Evolutionary conservation across 2,329 filamentous ascomycete species (phyloP).

Genomic region (Sodiomyces alkalinus): DNA sequence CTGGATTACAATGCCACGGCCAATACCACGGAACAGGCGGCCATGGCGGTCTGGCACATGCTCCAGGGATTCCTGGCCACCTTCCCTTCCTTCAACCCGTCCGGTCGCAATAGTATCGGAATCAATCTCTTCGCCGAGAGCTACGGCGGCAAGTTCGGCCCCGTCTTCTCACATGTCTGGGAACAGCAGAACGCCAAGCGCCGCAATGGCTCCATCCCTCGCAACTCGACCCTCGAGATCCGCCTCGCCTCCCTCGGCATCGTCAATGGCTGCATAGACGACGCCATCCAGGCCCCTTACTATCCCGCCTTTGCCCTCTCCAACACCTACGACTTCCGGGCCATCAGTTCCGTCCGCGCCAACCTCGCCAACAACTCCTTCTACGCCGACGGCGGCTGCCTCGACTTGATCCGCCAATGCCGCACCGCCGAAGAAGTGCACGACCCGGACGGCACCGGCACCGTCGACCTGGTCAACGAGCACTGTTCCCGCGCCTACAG

Average conservation of each 20-base stretch:
- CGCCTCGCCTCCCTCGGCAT: slow-evolving; percentile 51
- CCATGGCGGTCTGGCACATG: slow-evolving; percentile 50
- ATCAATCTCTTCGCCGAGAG: slow-evolving; percentile 55
- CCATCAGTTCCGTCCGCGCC: slow-evolving; percentile 4
- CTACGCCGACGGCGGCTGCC: slow-evolving; percentile 5
- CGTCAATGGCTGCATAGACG: slow-evolving; percentile 56
- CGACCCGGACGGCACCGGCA: slow-evolving; percentile 6
- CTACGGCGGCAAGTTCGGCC: slow-evolving; percentile 57
- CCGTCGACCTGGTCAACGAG: slow-evolving; percentile 3
- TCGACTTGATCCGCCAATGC: slow-evolving; percentile 6
- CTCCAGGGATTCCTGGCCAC: slow-evolving; percentile 43
- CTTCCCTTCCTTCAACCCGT: slow-evolving; percentile 43
- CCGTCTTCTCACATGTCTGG: slow-evolving; percentile 42
- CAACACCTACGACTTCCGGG: slow-evolving; percentile 47
- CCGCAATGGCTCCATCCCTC: slow-evolving; percentile 29
- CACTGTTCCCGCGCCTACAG: slow-evolving; percentile 5
- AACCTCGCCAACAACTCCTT: slow-evolving; percentile 6
- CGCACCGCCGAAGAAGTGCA: slow-evolving; percentile 6
- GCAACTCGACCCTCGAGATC: slow-evolving; percentile 39
- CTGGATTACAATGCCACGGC: slow-evolving; percentile 30
- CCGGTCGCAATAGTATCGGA: slow-evolving; percentile 30
- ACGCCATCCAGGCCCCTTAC: slow-evolving; percentile 41
- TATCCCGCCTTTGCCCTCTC: slow-evolving; percentile 42
- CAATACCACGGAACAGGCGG: slow-evolving; percentile 40
- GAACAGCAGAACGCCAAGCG: slow-evolving; percentile 46